Base-by-base conservation (phyloP, 2,329 filamentous ascomycete genomes). In the Elsinoe fawcettii region DNA sequence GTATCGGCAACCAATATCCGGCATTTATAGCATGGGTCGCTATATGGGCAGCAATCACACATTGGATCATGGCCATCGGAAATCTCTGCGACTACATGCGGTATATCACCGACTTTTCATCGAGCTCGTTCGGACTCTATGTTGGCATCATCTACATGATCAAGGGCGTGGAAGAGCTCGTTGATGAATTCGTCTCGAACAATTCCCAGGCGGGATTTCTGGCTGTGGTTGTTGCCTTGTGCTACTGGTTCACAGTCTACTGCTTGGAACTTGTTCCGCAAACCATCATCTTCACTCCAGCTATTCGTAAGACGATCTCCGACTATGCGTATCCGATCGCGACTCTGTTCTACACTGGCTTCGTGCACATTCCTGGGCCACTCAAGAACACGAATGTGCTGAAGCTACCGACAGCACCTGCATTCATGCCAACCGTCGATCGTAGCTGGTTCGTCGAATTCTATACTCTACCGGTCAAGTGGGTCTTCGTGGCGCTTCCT, bases 61-160 rank as follows among this genome's bases (percentile, higher is more conserved):
- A 83, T 63, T 82, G 78, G 78, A 70, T 80, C 5, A 74, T 77
- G 5, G 74, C 78, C 0, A 67, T 79, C 22, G 74, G 74, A 55
- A 82, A 81, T 59, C 67, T 73, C 37, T 80, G 78, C 63, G 77
- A 82, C 63, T 81, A 80, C 63, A 80, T 81, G 78, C 74, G 78
- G 5, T 81, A 80, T 61, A 77, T 82, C 27, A 82, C 79, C 1
- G 77, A 80, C 58, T 81, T 81, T 59, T 79, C 77, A 0, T 77
- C 74, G 55, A 74, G 80, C 58, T 71, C 74, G 0, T 81, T 81
- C 58, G 77, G 77, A 47, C 72, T 78, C 63, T 81, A 81, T 63
- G 77, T 81, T 5, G 78, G 77, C 9, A 80, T 80, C 54, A 80
- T 81, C 47, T 81, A 81, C 58, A 75, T 79, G 63, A 57, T 80